phyloP scores from a whole-genome alignment of 2,329 filamentous ascomycete genomes.

The Diaporthe citrichinensis region DNA sequence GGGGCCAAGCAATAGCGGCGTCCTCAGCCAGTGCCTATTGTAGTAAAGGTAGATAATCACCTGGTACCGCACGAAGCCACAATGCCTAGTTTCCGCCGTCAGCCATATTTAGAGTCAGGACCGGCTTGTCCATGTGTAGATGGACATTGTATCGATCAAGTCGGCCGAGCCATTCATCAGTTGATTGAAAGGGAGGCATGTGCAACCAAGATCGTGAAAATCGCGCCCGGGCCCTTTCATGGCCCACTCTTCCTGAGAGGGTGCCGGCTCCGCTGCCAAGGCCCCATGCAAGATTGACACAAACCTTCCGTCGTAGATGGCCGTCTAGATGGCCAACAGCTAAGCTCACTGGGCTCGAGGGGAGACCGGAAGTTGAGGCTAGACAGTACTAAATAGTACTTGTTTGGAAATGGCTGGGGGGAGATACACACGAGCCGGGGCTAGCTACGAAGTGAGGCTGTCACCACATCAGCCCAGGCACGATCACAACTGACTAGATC shows the following conservation, averaged over 20 bases:
- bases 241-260: not conserved
- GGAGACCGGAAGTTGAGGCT: no score
- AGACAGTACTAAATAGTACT: no score
- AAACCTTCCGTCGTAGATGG: not conserved
- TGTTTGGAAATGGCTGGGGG: not conserved
- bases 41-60: not conserved
- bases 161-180: no score
- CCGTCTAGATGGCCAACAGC: no score
- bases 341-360: not conserved
- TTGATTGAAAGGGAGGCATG: not conserved
- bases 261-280: slow-evolving; percentile 21
- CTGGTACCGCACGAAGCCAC: not conserved
- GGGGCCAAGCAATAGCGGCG: not conserved
- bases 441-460: not conserved
- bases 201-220: not conserved
- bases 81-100: not conserved
- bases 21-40: no score
- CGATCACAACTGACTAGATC: slow-evolving; percentile 9
- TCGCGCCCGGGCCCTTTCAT: not conserved
- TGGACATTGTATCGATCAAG: not conserved
- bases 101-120: not conserved
- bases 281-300: slow-evolving; percentile 23
- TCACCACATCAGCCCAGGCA: not conserved
- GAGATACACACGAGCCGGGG: not conserved
- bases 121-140: not conserved